Percentiles rank a stretch among this genome's conserved stretches.
Evolutionary conservation across 495 filamentous ascomycete genomes (phyloP).

Genomic region (Xylaria scruposa): DNA sequence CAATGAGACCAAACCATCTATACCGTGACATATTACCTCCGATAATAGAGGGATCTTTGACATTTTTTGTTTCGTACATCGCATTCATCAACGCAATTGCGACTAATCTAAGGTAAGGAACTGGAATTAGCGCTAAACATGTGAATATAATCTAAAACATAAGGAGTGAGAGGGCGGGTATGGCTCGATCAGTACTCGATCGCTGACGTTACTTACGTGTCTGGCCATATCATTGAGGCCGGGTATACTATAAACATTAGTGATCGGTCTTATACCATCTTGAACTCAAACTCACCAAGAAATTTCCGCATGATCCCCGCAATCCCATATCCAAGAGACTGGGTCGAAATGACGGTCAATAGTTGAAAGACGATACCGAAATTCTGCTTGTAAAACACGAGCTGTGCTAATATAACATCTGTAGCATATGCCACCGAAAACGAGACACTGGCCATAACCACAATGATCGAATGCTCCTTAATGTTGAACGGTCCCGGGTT

Average conservation of each 20-base stretch:
- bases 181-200: background rate
- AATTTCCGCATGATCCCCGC: conserved; percentile 67
- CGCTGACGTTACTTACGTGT: conserved; percentile 28
- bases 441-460: conserved; percentile 71
- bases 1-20: conserved; percentile 63
- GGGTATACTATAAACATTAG: conserved; percentile 55
- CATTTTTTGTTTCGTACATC: conserved; percentile 66
- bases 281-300: conserved; percentile 42
- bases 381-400: conserved; percentile 70
- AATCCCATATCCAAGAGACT: conserved; percentile 76
- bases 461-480: conserved; percentile 80
- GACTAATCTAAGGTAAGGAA: conserved; percentile 56
- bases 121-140: background rate
- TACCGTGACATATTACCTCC: conserved; percentile 65
- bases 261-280: background rate
- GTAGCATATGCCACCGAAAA: conserved; percentile 72
- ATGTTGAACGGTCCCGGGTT: conserved; percentile 82
- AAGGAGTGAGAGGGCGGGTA: background rate
- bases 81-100: conserved; percentile 71
- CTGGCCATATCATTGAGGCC: conserved; percentile 80
- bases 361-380: conserved; percentile 73
- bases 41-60: conserved; percentile 53
- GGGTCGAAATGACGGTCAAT: conserved; percentile 72
- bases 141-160: background rate
- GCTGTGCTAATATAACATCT: conserved; percentile 70